Evolutionary conservation across 352 stramenopile species (phyloP), one percentile per base, ranked within the genome.

Genomic region (Pythium aristosporum): DNA sequence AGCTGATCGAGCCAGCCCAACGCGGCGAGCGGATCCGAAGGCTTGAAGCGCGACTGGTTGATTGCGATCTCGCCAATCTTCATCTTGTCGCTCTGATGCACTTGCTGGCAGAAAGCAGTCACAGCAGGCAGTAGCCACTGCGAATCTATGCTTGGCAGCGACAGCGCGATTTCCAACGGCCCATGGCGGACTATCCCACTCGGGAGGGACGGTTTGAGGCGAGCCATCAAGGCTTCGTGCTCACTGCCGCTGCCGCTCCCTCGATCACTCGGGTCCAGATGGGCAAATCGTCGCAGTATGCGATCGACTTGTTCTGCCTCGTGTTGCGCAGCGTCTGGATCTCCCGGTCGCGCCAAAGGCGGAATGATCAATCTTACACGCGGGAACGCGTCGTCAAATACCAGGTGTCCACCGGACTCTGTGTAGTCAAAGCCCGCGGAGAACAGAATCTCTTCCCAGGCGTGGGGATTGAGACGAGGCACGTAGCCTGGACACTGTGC

Each of bases 91-190:
- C 32, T 12, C 21, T 20, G 16, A 3, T 5, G n/a, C 13, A 60
- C 9, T 2, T 49, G 20, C 11, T 5, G 3, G 11, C 49, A 42
- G 28, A 60, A 44, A 0, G 1, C 15, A 1, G 23, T n/a, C 1
- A 67, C 47, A 0, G 36, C 21, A 20, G 51, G 61, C 0, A 67
- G 25, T 15, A 67, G 51, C 43, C 52, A 67, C 36, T 46, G 51
- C 16, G 61, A 62, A 25, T 67, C 61, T 52, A 67, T 61, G 20
- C 61, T 67, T 2, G 61, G 61, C 3, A 67, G 34, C 16, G 43
- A 23, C 11, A 67, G 13, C n/a, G 52, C 61, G 1, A 67, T 28
- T 21, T 57, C 18, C 6, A 67, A 2, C 18, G 58, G 58, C 10
- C 4, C 25, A 3, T 6, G 23, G 18, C 25, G 50, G 34, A 28